Conservation (phyloP, 208 protist species). For the Crithidia expoeki region DNA sequence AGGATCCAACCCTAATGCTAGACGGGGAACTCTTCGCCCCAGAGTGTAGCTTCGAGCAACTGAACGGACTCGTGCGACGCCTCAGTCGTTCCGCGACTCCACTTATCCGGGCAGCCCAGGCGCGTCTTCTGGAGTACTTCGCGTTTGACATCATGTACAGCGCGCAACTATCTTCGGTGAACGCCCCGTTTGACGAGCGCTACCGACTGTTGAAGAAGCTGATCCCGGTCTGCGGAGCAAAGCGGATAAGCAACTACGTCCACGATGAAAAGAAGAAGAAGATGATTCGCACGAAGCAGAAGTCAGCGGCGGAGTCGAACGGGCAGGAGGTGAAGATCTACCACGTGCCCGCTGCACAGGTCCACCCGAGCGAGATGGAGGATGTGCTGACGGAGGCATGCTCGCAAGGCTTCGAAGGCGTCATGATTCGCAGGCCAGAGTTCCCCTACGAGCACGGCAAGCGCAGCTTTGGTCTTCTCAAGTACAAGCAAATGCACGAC, state of each 20-base stretch:
- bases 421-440: constrained; percentile 86
- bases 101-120: constrained; percentile 45
- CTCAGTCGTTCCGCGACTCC: constrained; percentile 41
- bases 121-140: constrained; percentile 81
- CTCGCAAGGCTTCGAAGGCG: constrained; percentile 88
- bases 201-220: constrained; percentile 82
- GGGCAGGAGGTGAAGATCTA: constrained; percentile 62
- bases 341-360: constrained; percentile 82
- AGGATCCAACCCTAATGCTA: constrained; percentile 78
- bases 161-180: constrained; percentile 42
- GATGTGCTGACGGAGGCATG: constrained; percentile 82
- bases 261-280: constrained; percentile 84
- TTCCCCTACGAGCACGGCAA: constrained; percentile 91
- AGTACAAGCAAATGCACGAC: constrained; percentile 93
- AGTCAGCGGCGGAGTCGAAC: constrained; percentile 12
- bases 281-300: constrained; percentile 54
- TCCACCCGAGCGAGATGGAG: constrained; percentile 77
- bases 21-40: constrained; percentile 89
- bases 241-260: constrained; percentile 86
- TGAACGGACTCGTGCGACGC: constrained; percentile 80
- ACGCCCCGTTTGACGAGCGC: constrained; percentile 79
- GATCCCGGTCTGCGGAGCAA: constrained; percentile 76
- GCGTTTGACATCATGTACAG: constrained; percentile 92
- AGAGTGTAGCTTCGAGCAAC: constrained; percentile 86
- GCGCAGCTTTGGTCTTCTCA: constrained; percentile 88